Base-by-base conservation (phyloP, 2,329 filamentous ascomycete species). In the Fonsecaea nubica region DNA sequence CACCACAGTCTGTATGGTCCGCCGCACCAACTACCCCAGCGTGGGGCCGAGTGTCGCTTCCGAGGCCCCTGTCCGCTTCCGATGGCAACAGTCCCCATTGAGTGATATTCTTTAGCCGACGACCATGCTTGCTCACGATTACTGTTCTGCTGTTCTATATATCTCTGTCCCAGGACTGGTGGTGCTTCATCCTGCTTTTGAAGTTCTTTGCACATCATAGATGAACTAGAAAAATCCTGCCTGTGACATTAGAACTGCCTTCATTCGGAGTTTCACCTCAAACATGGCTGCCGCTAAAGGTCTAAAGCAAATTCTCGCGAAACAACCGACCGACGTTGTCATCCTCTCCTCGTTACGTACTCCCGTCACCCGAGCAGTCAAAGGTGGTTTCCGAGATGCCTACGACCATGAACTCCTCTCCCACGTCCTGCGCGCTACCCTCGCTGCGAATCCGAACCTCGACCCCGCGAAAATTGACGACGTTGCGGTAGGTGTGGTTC, bases 311-410 rank as follows among this genome's bases (percentile, higher is more conserved):
- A 88, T 97, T 72, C 88, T 97, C 67, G 81, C 89, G 74, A 96
- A 95, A 79, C 82, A 88, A 30, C 90, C 92, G 48, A 86, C 89
- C 71, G 93, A 97, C 80, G 86, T 92, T 50, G 92, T 97, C 74
- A 90, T 97, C 76, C 88, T 97, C 73, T 96, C 93, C 21, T 89
- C 93, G n/a, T 86, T 97, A 48, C 92, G 93, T 72, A 97, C 93
- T 7, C 91, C 93, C 48, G 86, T 97, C 71, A 94, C 91, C 67
- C 88, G 92, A 70, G 88, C 92, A 48, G 90, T 92, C 82, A 92
- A 92, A 75, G 93, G 93, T 75, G 86, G 87, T 18, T 88, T 97
- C 75, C 92, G 92, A 78, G 91, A 96, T 77, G 90, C 93, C 57
- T 93, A 94, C 80, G 93, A 95, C 15, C 93, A 97, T 78, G 92